Percentiles rank a stretch among this genome's conserved stretches.
Conservation (phyloP, 2,329 filamentous ascomycete genomes). For the Cephalotrichum gorgonifer region DNA sequence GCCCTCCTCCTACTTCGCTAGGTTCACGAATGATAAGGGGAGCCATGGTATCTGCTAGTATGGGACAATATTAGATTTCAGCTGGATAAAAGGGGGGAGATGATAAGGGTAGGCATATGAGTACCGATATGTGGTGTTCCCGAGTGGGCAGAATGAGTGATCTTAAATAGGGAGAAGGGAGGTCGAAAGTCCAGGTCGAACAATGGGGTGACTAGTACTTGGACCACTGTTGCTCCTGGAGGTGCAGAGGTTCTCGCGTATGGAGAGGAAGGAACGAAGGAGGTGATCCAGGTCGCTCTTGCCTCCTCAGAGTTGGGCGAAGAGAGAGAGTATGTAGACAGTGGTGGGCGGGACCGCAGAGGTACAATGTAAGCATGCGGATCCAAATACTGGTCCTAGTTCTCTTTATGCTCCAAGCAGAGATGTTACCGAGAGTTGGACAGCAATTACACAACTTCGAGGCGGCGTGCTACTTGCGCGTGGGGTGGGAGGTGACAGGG, state of each 20-base stretch:
- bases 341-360: background rate
- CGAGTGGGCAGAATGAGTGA: no score
- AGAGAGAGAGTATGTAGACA: background rate
- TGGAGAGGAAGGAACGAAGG: background rate
- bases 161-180: no score
- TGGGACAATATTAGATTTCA: background rate
- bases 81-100: background rate
- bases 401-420: background rate
- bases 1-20: conserved; percentile 6
- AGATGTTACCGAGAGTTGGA: background rate
- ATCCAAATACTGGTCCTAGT: background rate
- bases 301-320: background rate
- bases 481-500: background rate
- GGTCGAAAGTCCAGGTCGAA: no score
- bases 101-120: no score
- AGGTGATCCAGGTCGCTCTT: background rate
- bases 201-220: background rate
- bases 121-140: no score
- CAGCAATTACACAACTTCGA: background rate
- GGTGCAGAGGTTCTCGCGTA: background rate
- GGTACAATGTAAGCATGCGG: background rate
- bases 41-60: background rate
- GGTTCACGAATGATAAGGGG: background rate
- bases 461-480: background rate
- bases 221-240: background rate